These are phyloP conservation scores for Dactylellina sp. DNA, from an alignment of 2,329 filamentous ascomycete species.

Conservation along the genomic window DNA sequence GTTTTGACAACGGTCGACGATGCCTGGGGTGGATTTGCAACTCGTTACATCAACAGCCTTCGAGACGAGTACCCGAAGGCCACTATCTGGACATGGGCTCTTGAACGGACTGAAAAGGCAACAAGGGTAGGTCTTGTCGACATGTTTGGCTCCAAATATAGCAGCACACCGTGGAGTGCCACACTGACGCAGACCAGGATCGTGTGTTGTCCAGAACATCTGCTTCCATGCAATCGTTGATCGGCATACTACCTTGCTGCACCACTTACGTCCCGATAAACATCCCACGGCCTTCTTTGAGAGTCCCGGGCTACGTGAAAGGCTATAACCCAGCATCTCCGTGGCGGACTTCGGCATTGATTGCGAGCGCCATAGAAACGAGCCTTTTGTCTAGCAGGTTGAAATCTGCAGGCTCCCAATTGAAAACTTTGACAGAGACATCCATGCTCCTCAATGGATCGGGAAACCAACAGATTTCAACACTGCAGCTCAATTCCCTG, in stretches of 20 bases:
- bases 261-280: slow-evolving; percentile 52
- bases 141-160: slow-evolving; percentile 18
- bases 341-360: slow-evolving; percentile 50
- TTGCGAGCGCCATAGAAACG: slow-evolving; percentile 40
- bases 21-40: slow-evolving; percentile 82
- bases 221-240: slow-evolving; percentile 34
- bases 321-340: slow-evolving; percentile 36
- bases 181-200: slow-evolving; percentile 40
- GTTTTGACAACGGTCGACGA: slow-evolving; percentile 78
- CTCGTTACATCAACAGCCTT: slow-evolving; percentile 79
- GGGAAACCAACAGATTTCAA: slow-evolving; percentile 53
- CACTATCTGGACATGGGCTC: slow-evolving; percentile 85
- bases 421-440: slow-evolving; percentile 36
- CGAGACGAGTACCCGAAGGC: slow-evolving; percentile 87
- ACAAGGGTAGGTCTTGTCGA: slow-evolving; percentile 67
- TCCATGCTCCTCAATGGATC: slow-evolving; percentile 37
- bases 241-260: slow-evolving; percentile 48
- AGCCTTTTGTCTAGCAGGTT: slow-evolving; percentile 42
- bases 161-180: slow-evolving; percentile 13
- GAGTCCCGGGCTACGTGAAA: slow-evolving; percentile 38
- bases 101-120: slow-evolving; percentile 73
- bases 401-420: slow-evolving; percentile 27
- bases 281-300: slow-evolving; percentile 35
- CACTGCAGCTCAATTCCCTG: slow-evolving; percentile 32
- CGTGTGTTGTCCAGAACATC: slow-evolving; percentile 42